Conservation (phyloP, 441 rosid genomes). For the Mallotus repandus region DNA sequence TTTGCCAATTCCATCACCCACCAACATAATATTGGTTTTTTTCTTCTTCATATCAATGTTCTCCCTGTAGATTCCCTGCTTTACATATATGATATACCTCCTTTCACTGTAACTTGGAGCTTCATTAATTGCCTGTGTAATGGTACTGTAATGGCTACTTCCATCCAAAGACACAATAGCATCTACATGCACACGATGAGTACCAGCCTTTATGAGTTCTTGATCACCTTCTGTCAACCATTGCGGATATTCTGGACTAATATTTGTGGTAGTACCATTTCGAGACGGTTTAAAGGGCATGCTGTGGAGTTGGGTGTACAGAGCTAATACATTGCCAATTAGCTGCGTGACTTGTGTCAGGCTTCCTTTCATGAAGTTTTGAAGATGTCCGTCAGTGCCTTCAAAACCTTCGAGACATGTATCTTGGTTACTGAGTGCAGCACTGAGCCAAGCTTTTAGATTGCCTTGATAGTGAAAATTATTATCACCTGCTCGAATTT, state of each 20-base stretch:
- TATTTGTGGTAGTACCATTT: conserved; percentile 18
- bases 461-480: conserved; percentile 51
- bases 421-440: conserved; percentile 89
- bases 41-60: conserved; percentile 44
- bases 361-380: conserved; percentile 64
- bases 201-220: conserved; percentile 37
- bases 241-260: conserved; percentile 35
- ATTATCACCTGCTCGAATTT: conserved; percentile 45
- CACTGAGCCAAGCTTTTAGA: conserved; percentile 91
- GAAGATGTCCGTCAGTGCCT: conserved; percentile 64
- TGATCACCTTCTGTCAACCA: conserved; percentile 71
- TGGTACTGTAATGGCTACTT: conserved; percentile 41
- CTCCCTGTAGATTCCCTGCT: conserved; percentile 51
- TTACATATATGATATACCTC: conserved; percentile 48
- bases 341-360: conserved; percentile 78
- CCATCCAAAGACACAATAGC: conserved; percentile 68
- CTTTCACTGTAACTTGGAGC: conserved; percentile 42
- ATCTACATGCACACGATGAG: conserved; percentile 45
- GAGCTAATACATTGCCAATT: conserved; percentile 61
- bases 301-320: conserved; percentile 66
- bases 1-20: conserved; percentile 50
- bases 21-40: conserved; percentile 42
- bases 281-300: conserved; percentile 58
- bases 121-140: conserved; percentile 44
- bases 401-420: conserved; percentile 93